phyloP scores from a whole-genome alignment of 148 eudicot genomes.

The Selenicereus undatus region DNA sequence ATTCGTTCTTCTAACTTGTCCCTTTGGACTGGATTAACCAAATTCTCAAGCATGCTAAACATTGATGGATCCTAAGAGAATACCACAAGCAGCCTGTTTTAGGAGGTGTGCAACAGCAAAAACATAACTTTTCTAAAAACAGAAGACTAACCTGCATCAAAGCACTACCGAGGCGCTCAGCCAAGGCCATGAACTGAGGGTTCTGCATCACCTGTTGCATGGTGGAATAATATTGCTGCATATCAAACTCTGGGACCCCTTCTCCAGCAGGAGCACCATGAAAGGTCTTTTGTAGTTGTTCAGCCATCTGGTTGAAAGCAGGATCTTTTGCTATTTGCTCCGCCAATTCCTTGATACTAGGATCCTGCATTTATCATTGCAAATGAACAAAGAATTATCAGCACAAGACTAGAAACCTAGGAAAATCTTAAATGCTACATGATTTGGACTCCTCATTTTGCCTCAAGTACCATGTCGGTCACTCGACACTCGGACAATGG shows the following conservation, averaged over 20 bases:
- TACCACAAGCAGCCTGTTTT: conserved; percentile 1
- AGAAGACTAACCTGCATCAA: conserved; percentile 68
- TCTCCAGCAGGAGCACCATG: conserved; percentile 63
- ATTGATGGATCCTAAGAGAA: conserved; percentile 86
- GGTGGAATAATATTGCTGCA: conserved; percentile 76
- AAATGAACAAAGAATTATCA: background rate
- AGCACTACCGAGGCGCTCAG: conserved; percentile 90
- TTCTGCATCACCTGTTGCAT: conserved; percentile 99
- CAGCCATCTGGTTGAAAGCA: conserved; percentile 89
- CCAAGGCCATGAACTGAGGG: conserved; percentile 96
- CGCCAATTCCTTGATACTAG: conserved; percentile 93
- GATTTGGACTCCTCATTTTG: no score
- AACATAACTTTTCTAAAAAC: background rate
- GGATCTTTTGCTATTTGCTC: conserved; percentile 94
- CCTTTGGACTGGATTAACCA: conserved; percentile 72
- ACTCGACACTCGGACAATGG: no score
- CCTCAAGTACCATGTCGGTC: no score
- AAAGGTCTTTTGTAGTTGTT: conserved; percentile 80
- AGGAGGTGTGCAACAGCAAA: background rate
- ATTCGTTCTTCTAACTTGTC: conserved; percentile 83
- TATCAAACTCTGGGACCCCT: conserved; percentile 63
- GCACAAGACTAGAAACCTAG: background rate
- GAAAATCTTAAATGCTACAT: background rate
- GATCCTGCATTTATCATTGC: conserved; percentile 53
- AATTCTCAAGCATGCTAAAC: conserved; percentile 88